These are phyloP conservation scores for Tuber umbilicatum DNA, from an alignment of 495 filamentous ascomycete species.

Conservation along the genomic window DNA sequence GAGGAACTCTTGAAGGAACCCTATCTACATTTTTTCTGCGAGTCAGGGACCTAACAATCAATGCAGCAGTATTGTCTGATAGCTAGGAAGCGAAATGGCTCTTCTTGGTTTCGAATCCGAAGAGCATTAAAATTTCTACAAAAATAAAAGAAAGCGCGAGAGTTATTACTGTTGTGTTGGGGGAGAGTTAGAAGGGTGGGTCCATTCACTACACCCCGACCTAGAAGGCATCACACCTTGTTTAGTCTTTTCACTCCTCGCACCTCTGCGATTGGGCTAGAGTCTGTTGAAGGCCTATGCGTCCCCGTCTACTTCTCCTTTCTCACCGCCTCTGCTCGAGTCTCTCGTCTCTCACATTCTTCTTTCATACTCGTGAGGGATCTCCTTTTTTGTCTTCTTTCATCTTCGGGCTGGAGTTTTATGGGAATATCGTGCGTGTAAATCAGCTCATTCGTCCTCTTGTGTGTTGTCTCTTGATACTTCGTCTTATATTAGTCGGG, in stretches of 20 bases:
- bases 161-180: background rate
- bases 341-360: background rate
- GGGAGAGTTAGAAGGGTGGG: background rate
- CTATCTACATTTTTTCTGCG: background rate
- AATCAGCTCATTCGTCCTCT: background rate
- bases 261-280: background rate
- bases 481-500: background rate
- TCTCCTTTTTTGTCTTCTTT: background rate
- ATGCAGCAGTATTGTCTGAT: background rate
- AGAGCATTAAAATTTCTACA: background rate
- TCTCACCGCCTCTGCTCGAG: background rate
- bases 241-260: background rate
- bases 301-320: background rate
- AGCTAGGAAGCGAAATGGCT: background rate
- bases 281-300: background rate
- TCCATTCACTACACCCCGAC: background rate
- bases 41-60: background rate
- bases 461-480: background rate
- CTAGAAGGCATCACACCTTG: background rate
- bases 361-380: background rate
- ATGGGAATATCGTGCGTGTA: background rate
- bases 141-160: background rate
- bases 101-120: background rate
- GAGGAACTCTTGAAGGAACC: slow-evolving; percentile 31
- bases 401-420: background rate